Percentiles rank a stretch among this genome's conserved stretches.
Conservation (phyloP, 805 yeast genomes). For the Candida takata region DNA sequence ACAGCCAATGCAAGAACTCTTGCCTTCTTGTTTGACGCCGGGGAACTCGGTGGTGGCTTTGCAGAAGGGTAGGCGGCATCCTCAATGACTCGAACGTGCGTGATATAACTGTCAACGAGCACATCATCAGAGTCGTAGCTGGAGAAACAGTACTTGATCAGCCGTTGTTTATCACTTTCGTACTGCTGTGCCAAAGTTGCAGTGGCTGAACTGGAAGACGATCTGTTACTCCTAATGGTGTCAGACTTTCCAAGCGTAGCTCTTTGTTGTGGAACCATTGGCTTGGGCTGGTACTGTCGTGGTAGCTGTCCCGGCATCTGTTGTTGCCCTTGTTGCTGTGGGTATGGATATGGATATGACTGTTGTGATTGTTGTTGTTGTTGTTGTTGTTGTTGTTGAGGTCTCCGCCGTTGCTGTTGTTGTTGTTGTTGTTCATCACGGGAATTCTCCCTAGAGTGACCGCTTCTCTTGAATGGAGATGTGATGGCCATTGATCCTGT, state of each 20-base stretch:
- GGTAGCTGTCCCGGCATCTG: constrained; percentile 14
- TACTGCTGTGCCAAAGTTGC: constrained; percentile 47
- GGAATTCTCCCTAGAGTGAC: constrained; percentile 28
- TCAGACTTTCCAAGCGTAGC: constrained; percentile 20
- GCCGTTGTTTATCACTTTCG: constrained; percentile 44
- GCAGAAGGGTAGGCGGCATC: constrained; percentile 62
- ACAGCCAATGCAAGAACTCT: constrained; percentile 53
- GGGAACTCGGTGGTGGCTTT: constrained; percentile 56
- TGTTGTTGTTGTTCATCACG: constrained; percentile 18
- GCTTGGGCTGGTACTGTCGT: neutral
- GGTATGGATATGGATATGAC: neutral
- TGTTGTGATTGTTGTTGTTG: neutral
- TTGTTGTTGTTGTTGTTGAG: neutral
- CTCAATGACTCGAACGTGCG: constrained; percentile 72
- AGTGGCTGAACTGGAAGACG: constrained; percentile 24
- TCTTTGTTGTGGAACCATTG: neutral
- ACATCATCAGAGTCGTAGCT: constrained; percentile 36
- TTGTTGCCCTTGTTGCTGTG: neutral
- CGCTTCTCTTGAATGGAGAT: constrained; percentile 29
- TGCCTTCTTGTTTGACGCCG: constrained; percentile 45
- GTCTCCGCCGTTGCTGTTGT: neutral
- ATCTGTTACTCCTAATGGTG: constrained; percentile 22
- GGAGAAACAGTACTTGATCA: constrained; percentile 44
- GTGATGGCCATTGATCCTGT: constrained; percentile 22
- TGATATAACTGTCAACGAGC: constrained; percentile 53